A percentile compares a stretch with the other conserved stretches of the same genome.
phyloP scores from a whole-genome alignment of 495 filamentous ascomycete genomes.

The Aspergillus funiculosus region DNA sequence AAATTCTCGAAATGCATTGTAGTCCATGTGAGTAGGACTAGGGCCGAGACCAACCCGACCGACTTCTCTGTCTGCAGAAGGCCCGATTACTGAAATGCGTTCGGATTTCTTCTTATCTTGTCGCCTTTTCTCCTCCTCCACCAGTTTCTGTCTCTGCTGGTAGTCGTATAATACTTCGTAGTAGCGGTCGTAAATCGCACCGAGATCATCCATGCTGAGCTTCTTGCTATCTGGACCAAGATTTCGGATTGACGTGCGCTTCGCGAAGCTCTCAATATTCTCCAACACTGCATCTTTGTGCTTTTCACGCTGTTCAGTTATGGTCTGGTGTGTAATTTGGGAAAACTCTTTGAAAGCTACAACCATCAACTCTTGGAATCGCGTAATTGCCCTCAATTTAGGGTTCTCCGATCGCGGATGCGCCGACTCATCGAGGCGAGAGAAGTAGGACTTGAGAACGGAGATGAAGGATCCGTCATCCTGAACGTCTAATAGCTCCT shows the following conservation, averaged over 20 bases:
- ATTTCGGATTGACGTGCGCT: constrained; percentile 91
- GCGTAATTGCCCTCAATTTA: constrained; percentile 84
- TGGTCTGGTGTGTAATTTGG: constrained; percentile 85
- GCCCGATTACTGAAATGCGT: constrained; percentile 39
- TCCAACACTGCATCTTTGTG: constrained; percentile 88
- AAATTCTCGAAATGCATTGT: constrained; percentile 91
- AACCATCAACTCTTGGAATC: constrained; percentile 97
- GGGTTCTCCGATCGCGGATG: constrained; percentile 92
- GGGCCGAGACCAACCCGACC: constrained; percentile 87
- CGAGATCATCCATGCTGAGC: constrained; percentile 76
- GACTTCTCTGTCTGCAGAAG: constrained; percentile 39
- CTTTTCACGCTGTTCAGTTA: constrained; percentile 80
- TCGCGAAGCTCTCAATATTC: constrained; percentile 95
- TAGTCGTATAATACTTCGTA: constrained; percentile 86
- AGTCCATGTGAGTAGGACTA: constrained; percentile 88
- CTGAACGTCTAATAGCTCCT: constrained; percentile 90
- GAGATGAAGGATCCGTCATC: constrained; percentile 97
- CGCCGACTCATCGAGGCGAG: constrained; percentile 86
- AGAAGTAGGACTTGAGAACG: constrained; percentile 91
- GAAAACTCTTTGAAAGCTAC: constrained; percentile 98
- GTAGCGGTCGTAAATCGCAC: constrained; percentile 86
- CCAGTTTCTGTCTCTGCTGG: constrained; percentile 69
- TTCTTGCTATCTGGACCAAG: constrained; percentile 92
- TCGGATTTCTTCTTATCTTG: constrained; percentile 52
- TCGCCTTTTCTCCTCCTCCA: constrained; percentile 65